phyloP scores from a whole-genome alignment of 2,329 filamentous ascomycete genomes.

The Penicillium brevicompactum region DNA sequence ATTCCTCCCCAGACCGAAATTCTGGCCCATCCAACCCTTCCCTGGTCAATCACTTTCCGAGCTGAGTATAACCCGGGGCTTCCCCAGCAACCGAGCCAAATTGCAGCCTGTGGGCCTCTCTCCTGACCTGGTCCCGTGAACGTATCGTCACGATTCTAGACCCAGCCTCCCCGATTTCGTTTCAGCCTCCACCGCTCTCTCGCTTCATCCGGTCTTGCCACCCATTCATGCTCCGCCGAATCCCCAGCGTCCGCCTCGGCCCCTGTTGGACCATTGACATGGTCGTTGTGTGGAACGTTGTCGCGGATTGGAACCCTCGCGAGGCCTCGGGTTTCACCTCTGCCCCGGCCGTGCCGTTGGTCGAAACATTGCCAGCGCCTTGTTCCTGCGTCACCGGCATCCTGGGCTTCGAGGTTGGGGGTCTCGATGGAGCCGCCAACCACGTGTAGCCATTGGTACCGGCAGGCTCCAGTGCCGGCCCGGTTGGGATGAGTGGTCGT shows the following conservation, averaged over 20 bases:
- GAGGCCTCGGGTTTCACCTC: slow-evolving; percentile 29
- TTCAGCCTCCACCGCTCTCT: slow-evolving; percentile 25
- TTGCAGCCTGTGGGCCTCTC: slow-evolving; percentile 2
- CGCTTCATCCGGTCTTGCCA: slow-evolving; percentile 45
- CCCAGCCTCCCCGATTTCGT: slow-evolving; percentile 1
- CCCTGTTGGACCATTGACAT: slow-evolving; percentile 37
- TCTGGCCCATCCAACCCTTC: slow-evolving; percentile 9
- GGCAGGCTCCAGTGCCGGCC: slow-evolving; percentile 36
- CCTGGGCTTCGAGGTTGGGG: slow-evolving; percentile 22
- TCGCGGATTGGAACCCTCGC: slow-evolving; percentile 29
- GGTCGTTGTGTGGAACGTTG: slow-evolving; percentile 44
- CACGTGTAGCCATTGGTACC: slow-evolving; percentile 39
- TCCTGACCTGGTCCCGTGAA: slow-evolving; percentile 6
- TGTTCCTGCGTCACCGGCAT: slow-evolving; percentile 13
- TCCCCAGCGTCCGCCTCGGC: slow-evolving; percentile 43
- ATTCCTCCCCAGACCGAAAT: slow-evolving; percentile 8
- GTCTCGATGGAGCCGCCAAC: slow-evolving; percentile 30
- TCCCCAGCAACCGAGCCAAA: slow-evolving; percentile 10
- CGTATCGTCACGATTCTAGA: slow-evolving; percentile 13
- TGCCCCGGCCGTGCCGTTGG: slow-evolving; percentile 14
- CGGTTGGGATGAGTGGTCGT: slow-evolving; percentile 32
- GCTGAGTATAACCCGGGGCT: slow-evolving; percentile 1
- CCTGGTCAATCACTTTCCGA: slow-evolving; percentile 12
- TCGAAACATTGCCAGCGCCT: slow-evolving; percentile 5
- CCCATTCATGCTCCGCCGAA: slow-evolving; percentile 46